Evolutionary conservation across 2,329 filamentous ascomycete species (phyloP).

Genomic region (Fusarium sp.): DNA sequence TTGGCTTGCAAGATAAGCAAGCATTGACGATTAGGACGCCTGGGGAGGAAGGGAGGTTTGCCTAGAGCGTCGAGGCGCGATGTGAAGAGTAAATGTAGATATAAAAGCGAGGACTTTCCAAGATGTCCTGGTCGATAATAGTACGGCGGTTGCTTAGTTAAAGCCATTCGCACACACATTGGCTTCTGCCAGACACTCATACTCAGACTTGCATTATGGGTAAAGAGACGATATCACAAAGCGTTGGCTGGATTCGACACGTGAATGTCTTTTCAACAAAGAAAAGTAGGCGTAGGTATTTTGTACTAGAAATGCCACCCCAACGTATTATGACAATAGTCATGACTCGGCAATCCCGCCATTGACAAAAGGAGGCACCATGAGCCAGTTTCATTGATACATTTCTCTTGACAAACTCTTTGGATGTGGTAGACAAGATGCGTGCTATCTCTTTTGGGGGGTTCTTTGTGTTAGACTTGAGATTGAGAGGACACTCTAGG

Average conservation of each 20-base stretch:
- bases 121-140: background rate
- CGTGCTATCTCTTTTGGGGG: no score
- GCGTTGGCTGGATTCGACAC: background rate
- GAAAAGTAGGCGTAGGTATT: background rate
- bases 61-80: conserved; percentile 5
- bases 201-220: no score
- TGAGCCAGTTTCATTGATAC: background rate
- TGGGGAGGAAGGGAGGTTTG: conserved; percentile 7
- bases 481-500: background rate
- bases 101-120: conserved; percentile 24
- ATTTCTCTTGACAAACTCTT: background rate
- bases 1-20: conserved; percentile 26
- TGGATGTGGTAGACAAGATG: background rate
- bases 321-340: background rate
- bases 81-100: conserved; percentile 40
- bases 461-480: conserved; percentile 24
- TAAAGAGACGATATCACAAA: background rate
- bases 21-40: conserved; percentile 20
- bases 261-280: conserved; percentile 21
- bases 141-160: background rate
- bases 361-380: background rate
- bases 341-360: conserved; percentile 4
- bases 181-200: background rate
- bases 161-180: background rate
- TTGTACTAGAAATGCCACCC: background rate